Evolutionary conservation across 2,329 filamentous ascomycete species (phyloP).

Genomic region (Seiridium unicorne): DNA sequence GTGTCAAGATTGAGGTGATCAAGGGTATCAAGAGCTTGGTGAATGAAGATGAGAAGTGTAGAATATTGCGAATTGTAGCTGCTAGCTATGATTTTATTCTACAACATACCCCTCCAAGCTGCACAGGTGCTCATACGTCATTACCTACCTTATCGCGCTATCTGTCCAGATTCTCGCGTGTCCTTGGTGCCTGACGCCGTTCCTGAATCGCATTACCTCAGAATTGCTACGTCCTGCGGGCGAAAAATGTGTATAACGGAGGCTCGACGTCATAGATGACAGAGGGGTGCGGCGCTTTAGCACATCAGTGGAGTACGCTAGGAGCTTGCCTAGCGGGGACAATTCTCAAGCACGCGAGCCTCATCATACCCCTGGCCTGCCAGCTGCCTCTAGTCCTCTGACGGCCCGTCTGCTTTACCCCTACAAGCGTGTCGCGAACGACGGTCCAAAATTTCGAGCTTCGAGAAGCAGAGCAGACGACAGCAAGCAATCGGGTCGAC

Average conservation of each 20-base stretch:
- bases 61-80: not conserved
- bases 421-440: not conserved
- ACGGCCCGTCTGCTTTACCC: not conserved
- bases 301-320: not conserved
- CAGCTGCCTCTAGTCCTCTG: not conserved
- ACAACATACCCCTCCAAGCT: not conserved
- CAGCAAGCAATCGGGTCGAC: not conserved
- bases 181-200: not conserved
- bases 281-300: not conserved
- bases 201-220: not conserved
- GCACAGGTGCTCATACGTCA: not conserved
- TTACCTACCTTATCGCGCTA: not conserved
- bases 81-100: slow-evolving; percentile 1
- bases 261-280: slow-evolving; percentile 4
- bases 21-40: not conserved
- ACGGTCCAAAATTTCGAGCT: slow-evolving; percentile 5
- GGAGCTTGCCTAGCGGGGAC: not conserved
- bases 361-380: too few species aligned
- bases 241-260: not conserved
- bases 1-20: not conserved
- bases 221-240: not conserved
- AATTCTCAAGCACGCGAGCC: not conserved
- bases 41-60: slow-evolving; percentile 1
- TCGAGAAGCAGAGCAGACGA: not conserved
- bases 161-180: not conserved